phyloP scores from a whole-genome alignment of 1,139 yeast species.

The Candida buenavistaensis region DNA sequence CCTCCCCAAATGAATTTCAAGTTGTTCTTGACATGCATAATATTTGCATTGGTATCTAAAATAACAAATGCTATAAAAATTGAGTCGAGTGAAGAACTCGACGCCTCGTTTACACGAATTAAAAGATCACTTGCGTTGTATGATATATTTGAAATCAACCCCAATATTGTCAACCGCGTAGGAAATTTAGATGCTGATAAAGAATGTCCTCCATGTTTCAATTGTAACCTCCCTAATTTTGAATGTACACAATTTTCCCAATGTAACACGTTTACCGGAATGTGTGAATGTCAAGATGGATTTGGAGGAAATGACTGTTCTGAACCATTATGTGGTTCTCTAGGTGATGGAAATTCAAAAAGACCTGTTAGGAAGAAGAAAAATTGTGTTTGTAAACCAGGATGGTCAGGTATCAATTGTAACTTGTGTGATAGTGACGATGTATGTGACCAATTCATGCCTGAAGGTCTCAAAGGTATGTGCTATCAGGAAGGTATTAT shows the following conservation, averaged over 20 bases:
- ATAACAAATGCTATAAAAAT: slow-evolving; percentile 11
- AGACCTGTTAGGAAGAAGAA: slow-evolving; percentile 59
- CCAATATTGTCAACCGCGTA: slow-evolving; percentile 5
- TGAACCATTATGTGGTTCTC: slow-evolving; percentile 83
- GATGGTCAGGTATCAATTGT: slow-evolving; percentile 96
- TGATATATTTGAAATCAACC: slow-evolving; percentile 27
- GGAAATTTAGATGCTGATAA: slow-evolving; percentile 15
- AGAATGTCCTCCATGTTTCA: slow-evolving; percentile 85
- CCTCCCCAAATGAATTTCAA: slow-evolving; percentile 1
- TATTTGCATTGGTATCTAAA: slow-evolving; percentile 4
- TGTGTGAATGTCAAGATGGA: slow-evolving; percentile 90
- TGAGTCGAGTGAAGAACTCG: slow-evolving; percentile 16
- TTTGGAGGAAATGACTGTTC: slow-evolving; percentile 94
- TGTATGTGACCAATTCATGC: slow-evolving; percentile 85
- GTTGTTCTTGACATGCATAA: slow-evolving; percentile 2
- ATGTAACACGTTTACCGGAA: slow-evolving; percentile 85
- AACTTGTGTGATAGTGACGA: slow-evolving; percentile 72
- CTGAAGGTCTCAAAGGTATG: slow-evolving; percentile 82
- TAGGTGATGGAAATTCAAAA: slow-evolving; percentile 61
- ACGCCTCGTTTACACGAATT: slow-evolving; percentile 25
- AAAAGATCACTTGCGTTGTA: slow-evolving; percentile 25
- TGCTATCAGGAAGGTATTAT: slow-evolving; percentile 88
- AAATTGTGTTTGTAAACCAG: slow-evolving; percentile 70
- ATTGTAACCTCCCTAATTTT: slow-evolving; percentile 89
- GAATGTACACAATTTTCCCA: slow-evolving; percentile 85